phyloP scores from a whole-genome alignment of 2,329 filamentous ascomycete species.

The Macrophomina phaseolina region DNA sequence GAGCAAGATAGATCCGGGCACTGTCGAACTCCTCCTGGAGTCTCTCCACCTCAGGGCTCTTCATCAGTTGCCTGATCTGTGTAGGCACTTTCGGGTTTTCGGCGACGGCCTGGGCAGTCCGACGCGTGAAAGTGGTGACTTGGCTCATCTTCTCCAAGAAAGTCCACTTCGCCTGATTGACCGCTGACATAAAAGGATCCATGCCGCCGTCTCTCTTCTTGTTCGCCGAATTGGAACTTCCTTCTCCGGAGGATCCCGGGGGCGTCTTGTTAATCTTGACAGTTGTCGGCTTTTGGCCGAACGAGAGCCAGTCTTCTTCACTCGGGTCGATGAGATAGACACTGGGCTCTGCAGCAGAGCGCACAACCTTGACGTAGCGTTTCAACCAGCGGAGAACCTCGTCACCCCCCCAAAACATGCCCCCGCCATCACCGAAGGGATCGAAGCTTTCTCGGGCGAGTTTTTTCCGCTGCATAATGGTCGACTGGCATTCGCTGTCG shows the following conservation, averaged over 20 bases:
- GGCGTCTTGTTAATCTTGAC: conserved; percentile 39
- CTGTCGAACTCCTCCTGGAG: conserved; percentile 97
- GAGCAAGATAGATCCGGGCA: conserved; percentile 87
- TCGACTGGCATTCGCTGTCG: conserved; percentile 94
- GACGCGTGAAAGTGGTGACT: conserved; percentile 92
- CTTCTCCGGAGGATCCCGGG: conserved; percentile 32
- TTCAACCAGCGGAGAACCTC: conserved; percentile 91
- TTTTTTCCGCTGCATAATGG: conserved; percentile 91
- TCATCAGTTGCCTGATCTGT: conserved; percentile 81
- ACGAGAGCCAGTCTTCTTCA: conserved; percentile 81
- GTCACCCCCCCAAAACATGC: conserved; percentile 97
- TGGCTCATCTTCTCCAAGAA: conserved; percentile 96
- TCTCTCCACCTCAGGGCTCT: conserved; percentile 92
- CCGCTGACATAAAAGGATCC: conserved; percentile 90
- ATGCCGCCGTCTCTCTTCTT: conserved; percentile 69
- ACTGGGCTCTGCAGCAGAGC: conserved; percentile 84
- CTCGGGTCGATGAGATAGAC: conserved; percentile 90
- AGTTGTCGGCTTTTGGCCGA: conserved; percentile 68
- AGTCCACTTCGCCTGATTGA: conserved; percentile 96
- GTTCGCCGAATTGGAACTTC: conserved; percentile 33
- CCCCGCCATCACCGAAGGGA: conserved; percentile 81
- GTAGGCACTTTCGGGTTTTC: conserved; percentile 92
- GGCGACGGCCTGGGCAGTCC: conserved; percentile 88
- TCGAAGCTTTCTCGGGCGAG: conserved; percentile 84
- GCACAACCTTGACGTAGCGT: conserved; percentile 80